Percentiles rank a stretch among this genome's conserved stretches.
Evolutionary conservation across 768 basidiomycete species (phyloP).

Genomic region (Terana coerulea): DNA sequence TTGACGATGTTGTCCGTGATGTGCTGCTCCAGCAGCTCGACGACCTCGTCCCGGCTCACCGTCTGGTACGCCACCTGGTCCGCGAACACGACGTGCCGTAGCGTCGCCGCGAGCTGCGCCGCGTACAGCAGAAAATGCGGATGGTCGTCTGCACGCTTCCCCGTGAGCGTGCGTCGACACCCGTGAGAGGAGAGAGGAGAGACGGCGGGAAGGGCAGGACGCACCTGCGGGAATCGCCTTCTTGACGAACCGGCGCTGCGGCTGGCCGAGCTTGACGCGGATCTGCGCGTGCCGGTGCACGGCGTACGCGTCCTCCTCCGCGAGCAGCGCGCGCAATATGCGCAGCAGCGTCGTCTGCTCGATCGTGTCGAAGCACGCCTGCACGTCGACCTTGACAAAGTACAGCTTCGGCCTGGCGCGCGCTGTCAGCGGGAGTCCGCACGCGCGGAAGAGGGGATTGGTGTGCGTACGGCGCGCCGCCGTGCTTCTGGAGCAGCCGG

Average conservation of each 20-base stretch:
- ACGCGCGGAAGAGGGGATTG: background rate
- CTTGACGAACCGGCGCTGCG: constrained; percentile 52
- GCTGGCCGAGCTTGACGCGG: constrained; percentile 48
- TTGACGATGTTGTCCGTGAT: constrained; percentile 92
- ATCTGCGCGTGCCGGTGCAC: constrained; percentile 70
- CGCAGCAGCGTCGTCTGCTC: constrained; percentile 80
- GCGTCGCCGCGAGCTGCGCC: constrained; percentile 52
- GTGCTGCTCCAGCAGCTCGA: constrained; percentile 81
- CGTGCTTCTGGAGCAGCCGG: constrained; percentile 31
- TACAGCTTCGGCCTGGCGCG: constrained; percentile 74
- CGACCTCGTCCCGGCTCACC: constrained; percentile 52
- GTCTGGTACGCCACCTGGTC: constrained; percentile 69
- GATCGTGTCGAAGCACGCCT: constrained; percentile 95
- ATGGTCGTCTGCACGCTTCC: background rate
- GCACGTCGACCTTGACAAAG: constrained; percentile 96
- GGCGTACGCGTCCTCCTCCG: constrained; percentile 79
- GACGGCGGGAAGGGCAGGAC: too few species aligned
- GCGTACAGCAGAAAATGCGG: constrained; percentile 40
- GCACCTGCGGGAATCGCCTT: constrained; percentile 68
- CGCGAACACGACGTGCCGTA: constrained; percentile 79
- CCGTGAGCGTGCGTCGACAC: background rate
- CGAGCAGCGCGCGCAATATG: constrained; percentile 70
- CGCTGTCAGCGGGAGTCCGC: background rate
- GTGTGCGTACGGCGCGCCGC: constrained; percentile 50
- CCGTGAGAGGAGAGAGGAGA: background rate